phyloP scores from a whole-genome alignment of 176 grass and related monocot genomes.

The Aegilops speltoides region DNA sequence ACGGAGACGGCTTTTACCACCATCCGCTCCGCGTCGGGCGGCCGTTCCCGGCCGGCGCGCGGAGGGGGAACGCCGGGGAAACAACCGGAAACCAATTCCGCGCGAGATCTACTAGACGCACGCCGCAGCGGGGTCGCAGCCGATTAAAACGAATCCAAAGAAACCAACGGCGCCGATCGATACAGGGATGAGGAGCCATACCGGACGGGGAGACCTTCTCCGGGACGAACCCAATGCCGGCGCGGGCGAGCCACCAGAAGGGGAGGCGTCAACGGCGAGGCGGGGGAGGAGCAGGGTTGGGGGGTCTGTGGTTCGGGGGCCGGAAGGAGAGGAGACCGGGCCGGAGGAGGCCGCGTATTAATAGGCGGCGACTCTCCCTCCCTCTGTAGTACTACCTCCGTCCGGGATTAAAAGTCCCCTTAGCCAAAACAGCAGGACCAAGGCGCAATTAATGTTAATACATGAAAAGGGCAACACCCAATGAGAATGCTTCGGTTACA shows the following conservation, averaged over 20 bases:
- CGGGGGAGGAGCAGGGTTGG: not conserved
- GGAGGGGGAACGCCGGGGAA: not conserved
- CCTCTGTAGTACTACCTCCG: not conserved
- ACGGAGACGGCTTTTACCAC: not conserved
- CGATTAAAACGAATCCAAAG: not conserved
- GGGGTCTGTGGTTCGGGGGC: not conserved
- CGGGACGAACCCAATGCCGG: constrained; percentile 19
- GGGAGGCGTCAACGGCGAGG: not conserved
- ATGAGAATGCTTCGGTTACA: too few species aligned
- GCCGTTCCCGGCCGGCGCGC: not conserved
- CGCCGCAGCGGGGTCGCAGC: not conserved
- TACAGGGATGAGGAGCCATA: not conserved
- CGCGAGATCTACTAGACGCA: constrained; percentile 32
- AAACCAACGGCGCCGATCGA: not conserved
- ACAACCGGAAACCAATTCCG: not conserved
- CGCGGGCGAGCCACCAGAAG: not conserved
- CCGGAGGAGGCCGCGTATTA: constrained; percentile 33
- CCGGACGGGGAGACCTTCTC: not conserved
- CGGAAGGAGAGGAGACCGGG: constrained; percentile 1
- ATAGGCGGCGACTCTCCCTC: constrained; percentile 40
- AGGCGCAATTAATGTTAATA: too few species aligned
- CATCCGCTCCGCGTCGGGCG: not conserved
- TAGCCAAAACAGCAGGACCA: too few species aligned
- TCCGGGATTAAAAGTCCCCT: too few species aligned
- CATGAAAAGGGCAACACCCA: too few species aligned